Percentiles rank a stretch among this genome's conserved stretches.
Evolutionary conservation across 768 basidiomycete species (phyloP).

Genomic region (Tephrocybe sp.): DNA sequence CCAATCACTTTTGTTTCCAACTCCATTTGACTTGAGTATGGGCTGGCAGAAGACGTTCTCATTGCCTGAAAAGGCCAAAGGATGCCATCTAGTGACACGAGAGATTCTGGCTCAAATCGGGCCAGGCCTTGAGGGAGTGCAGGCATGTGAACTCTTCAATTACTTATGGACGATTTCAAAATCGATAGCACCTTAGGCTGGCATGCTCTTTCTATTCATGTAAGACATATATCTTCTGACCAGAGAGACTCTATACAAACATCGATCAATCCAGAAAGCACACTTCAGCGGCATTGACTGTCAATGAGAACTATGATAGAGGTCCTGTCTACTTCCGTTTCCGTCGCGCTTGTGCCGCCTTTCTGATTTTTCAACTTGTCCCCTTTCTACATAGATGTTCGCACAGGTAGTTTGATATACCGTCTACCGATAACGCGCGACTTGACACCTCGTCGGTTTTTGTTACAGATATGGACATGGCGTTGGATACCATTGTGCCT

Average conservation of each 20-base stretch:
- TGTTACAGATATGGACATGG: conserved; percentile 90
- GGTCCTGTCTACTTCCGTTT: conserved; percentile 47
- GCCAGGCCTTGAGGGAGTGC: conserved; percentile 64
- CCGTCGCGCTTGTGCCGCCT: conserved; percentile 36
- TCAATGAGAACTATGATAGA: conserved; percentile 90
- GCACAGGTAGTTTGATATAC: conserved; percentile 32
- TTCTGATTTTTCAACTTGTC: neutral
- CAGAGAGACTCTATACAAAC: neutral
- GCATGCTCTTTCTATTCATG: conserved; percentile 91
- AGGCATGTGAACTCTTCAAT: conserved; percentile 38
- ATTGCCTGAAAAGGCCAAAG: conserved; percentile 51
- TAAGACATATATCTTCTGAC: conserved; percentile 27
- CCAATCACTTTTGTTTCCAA: too few relatives aligned
- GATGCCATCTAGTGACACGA: conserved; percentile 84
- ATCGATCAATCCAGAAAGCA: conserved; percentile 41
- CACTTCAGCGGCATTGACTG: conserved; percentile 74
- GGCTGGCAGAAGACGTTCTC: conserved; percentile 89
- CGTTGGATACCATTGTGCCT: conserved; percentile 85
- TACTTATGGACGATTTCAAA: neutral
- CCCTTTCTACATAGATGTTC: conserved; percentile 29
- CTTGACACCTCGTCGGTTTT: too few relatives aligned
- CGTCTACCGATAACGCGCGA: too few relatives aligned
- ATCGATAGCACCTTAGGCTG: conserved; percentile 46
- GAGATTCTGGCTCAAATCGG: conserved; percentile 68
- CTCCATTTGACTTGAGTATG: too few relatives aligned